Base-by-base conservation (phyloP, 2,329 filamentous ascomycete species). In the Xylariales sp. region DNA sequence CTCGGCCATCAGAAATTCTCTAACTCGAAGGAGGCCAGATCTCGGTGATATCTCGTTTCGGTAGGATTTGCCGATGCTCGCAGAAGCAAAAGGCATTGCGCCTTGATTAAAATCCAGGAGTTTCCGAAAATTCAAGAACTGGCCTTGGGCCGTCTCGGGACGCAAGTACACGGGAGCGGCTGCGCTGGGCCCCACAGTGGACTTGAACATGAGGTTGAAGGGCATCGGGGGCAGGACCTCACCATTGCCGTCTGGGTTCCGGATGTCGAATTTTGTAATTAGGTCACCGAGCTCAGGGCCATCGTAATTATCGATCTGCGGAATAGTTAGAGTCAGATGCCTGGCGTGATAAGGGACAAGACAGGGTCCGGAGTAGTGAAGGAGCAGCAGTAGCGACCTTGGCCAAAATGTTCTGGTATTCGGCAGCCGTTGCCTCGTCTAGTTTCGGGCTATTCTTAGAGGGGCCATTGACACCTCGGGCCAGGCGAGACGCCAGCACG, bases 201-300 rank as follows among this genome's bases (percentile, higher is more conserved):
- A 91, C 78, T 89, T 86, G 81, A 91, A 91, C 89, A 91, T 91
- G 72, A 91, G 83, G 78, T 91, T 91, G 83, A 91, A 91, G n/a
- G 88, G 83, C 48, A 89, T 85, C 1, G 89, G 89, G 32, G 86
- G 86, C 30, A 85, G 81, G 41, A 91, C 82, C 68, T 88, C 83
- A 73, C 86, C 86, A 71, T 86, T 86, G 71, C 86, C 89, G 34
- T 83, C 81, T 28, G 89, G 89, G 76, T 90, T 91, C 75, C 86
- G 86, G 78, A 91, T 91, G 71, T 90, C 83, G 78, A 89, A 86
- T 80, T 90, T 89, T 72, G 81, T 83, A 79, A 91, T 91, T 36
- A 91, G 82, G 56, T 84, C 78, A 54, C 87, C 88, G 63, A 91
- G 87, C 74, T 88, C 87, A 49, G 87, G 84, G 62, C 89, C 89